Percentiles rank a stretch among this genome's conserved stretches.
Conservation (phyloP, 345 rosid genomes). For the Salix udensis region DNA sequence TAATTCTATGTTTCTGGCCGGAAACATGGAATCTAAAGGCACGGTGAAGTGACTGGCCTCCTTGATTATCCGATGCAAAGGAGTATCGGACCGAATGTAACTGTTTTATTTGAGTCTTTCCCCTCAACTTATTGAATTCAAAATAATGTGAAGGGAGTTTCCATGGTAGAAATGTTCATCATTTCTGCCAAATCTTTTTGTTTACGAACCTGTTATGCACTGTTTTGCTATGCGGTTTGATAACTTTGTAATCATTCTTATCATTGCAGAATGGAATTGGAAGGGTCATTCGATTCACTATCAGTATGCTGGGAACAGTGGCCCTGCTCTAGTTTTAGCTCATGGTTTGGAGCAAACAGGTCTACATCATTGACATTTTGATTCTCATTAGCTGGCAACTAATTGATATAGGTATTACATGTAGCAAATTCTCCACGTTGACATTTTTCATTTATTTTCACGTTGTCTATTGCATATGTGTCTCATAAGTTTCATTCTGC, state of each 20-base stretch:
- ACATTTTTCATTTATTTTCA: not conserved
- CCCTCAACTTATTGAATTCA: too few species aligned
- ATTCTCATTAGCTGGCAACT: constrained; percentile 52
- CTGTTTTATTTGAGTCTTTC: too few species aligned
- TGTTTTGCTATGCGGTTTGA: not conserved
- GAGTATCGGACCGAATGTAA: too few species aligned
- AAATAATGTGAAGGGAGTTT: too few species aligned
- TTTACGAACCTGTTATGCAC: not conserved
- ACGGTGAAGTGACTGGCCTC: too few species aligned
- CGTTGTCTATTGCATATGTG: not conserved
- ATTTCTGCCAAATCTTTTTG: not conserved
- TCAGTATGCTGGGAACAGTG: constrained; percentile 61
- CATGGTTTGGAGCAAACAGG: constrained; percentile 99
- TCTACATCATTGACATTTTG: constrained; percentile 50
- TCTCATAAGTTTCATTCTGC: not conserved
- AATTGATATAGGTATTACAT: constrained; percentile 49
- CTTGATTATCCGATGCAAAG: too few species aligned
- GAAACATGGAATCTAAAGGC: too few species aligned
- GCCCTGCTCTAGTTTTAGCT: constrained; percentile 79
- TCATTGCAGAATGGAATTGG: constrained; percentile 74
- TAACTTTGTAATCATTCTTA: not conserved
- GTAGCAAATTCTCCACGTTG: constrained; percentile 16
- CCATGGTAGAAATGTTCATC: too few species aligned
- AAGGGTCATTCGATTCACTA: constrained; percentile 80
- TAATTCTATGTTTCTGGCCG: too few species aligned